A percentile compares a stretch with the other conserved stretches of the same genome.
These are phyloP conservation scores for Boletus subcaerulescens DNA, from an alignment of 768 basidiomycete species.

Conservation along the genomic window DNA sequence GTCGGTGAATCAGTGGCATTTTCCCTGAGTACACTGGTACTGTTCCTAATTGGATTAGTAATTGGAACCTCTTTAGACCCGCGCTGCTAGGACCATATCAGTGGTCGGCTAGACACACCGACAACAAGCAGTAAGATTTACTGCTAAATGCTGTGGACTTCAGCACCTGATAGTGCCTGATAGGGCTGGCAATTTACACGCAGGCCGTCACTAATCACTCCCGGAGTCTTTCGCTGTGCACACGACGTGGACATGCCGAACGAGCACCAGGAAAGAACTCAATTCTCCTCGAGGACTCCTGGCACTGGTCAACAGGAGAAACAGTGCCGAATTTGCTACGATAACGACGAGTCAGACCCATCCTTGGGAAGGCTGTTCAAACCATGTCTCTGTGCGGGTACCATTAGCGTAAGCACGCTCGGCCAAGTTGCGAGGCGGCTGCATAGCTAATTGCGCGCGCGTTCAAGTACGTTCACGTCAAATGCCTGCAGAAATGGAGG, in stretches of 20 bases:
- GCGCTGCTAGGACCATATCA: neutral
- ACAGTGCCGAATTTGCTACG: slow-evolving; percentile 84
- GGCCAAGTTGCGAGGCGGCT: slow-evolving; percentile 1
- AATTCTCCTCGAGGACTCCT: neutral
- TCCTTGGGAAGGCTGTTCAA: slow-evolving; percentile 72
- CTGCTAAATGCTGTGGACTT: neutral
- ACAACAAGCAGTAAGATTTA: slow-evolving; percentile 3
- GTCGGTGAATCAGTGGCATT: neutral
- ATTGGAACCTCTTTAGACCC: slow-evolving; percentile 7
- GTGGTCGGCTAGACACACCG: neutral
- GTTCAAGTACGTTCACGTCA: slow-evolving; percentile 71
- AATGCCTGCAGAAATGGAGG: slow-evolving; percentile 76
- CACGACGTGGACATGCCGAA: slow-evolving; percentile 17
- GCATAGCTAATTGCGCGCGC: slow-evolving; percentile 20
- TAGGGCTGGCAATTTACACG: neutral
- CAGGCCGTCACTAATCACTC: neutral
- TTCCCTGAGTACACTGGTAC: neutral
- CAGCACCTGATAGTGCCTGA: neutral
- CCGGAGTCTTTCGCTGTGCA: neutral
- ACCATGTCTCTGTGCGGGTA: slow-evolving; percentile 68
- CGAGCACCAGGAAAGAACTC: slow-evolving; percentile 12
- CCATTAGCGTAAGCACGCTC: slow-evolving; percentile 54
- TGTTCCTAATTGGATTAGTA: slow-evolving; percentile 3
- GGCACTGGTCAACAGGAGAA: slow-evolving; percentile 42
- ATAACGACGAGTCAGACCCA: slow-evolving; percentile 59